Conservation (phyloP, 73 alveolate species). For the Paraurostyla sp. region DNA sequence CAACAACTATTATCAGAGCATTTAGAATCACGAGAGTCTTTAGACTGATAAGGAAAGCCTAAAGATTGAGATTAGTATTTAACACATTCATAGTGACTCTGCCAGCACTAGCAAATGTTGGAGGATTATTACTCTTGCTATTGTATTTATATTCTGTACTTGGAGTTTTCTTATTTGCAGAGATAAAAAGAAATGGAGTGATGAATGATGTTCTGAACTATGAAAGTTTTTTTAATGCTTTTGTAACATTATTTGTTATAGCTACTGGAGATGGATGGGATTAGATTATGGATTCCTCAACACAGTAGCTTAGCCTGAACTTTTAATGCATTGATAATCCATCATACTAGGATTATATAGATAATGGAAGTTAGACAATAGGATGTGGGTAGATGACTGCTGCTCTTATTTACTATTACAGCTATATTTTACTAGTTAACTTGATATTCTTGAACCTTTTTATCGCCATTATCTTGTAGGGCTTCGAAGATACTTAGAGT, state of each 20-base stretch:
- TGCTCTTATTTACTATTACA: background rate
- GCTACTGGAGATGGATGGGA: conserved; percentile 46
- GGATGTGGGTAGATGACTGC: background rate
- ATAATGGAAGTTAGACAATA: background rate
- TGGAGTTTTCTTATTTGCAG: background rate
- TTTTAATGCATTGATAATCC: background rate
- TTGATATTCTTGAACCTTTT: conserved; percentile 46
- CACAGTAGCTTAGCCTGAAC: too few species aligned
- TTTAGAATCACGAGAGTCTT: conserved; percentile 63
- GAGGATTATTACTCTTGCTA: conserved; percentile 51
- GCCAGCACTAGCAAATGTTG: conserved; percentile 68
- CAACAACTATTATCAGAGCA: conserved; percentile 8
- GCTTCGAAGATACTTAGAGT: background rate
- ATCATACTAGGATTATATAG: background rate
- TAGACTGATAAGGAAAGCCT: conserved; percentile 61
- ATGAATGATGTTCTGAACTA: background rate
- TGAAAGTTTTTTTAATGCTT: background rate
- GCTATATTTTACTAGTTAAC: conserved; percentile 12
- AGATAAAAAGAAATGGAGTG: background rate
- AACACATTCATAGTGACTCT: conserved; percentile 68
- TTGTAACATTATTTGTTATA: background rate
- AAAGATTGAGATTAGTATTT: conserved; percentile 19
- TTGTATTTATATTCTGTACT: conserved; percentile 58
- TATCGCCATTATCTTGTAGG: conserved; percentile 59
- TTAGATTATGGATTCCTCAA: background rate